These are phyloP conservation scores for Eimeria maxima DNA, from an alignment of 169 alveolate genomes.

Conservation along the genomic window DNA sequence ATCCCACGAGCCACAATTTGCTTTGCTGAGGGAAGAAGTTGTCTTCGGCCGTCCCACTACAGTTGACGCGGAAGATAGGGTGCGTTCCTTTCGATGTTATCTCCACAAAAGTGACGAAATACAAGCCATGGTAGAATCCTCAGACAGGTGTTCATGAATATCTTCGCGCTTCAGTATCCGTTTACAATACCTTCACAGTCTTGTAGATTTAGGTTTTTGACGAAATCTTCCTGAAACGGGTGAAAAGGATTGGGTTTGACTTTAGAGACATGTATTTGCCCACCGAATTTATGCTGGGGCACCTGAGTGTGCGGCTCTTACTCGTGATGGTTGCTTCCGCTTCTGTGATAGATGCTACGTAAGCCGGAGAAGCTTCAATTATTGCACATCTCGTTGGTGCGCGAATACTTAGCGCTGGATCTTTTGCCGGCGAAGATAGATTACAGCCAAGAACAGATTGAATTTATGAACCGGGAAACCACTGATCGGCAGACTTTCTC, in stretches of 20 bases:
- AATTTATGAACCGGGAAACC: neutral
- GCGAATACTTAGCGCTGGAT: slow-evolving; percentile 83
- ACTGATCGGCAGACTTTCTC: neutral
- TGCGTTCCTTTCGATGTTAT: neutral
- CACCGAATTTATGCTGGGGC: neutral
- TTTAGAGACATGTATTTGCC: neutral
- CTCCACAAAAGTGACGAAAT: neutral
- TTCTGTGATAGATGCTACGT: slow-evolving; percentile 60
- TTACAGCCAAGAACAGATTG: slow-evolving; percentile 30
- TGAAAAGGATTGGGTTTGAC: neutral
- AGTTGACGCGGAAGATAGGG: slow-evolving; percentile 55
- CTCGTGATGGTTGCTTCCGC: neutral
- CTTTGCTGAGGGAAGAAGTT: slow-evolving; percentile 95
- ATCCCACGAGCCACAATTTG: slow-evolving; percentile 96
- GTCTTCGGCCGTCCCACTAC: slow-evolving; percentile 79
- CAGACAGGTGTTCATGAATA: neutral
- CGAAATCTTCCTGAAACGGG: neutral
- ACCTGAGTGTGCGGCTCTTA: neutral
- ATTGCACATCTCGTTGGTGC: slow-evolving; percentile 86
- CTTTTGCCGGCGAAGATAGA: slow-evolving; percentile 51
- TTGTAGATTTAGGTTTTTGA: neutral
- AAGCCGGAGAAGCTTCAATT: slow-evolving; percentile 86
- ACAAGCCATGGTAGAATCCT: neutral
- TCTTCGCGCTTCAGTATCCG: neutral
- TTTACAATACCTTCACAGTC: neutral